Evolutionary conservation across 768 basidiomycete genomes (phyloP).

Genomic region (Xanthoconium purpureum): DNA sequence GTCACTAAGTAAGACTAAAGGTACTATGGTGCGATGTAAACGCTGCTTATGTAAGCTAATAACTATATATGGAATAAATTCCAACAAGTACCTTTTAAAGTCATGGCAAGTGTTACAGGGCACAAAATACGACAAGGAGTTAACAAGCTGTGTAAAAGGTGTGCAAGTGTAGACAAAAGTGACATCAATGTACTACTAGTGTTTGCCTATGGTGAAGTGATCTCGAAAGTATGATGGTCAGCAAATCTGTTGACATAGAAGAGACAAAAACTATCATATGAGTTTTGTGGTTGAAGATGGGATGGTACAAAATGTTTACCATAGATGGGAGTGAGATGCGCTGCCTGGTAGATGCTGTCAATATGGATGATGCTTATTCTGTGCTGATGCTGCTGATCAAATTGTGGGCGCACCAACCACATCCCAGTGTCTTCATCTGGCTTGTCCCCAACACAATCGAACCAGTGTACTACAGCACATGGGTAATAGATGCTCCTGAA

Average conservation of each 20-base stretch:
- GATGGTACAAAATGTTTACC: not conserved
- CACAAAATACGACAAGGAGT: no score
- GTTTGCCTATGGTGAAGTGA: not conserved
- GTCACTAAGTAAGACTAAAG: no score
- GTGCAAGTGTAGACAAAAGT: no score
- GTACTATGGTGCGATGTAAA: no score
- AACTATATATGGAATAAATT: no score
- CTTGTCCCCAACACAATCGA: conserved; percentile 9
- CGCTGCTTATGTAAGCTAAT: no score
- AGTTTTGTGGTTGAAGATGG: not conserved
- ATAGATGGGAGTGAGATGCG: not conserved
- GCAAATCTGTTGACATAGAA: not conserved
- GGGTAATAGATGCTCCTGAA: conserved; percentile 1
- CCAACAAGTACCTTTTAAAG: no score
- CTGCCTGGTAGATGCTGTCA: not conserved
- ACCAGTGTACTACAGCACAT: conserved; percentile 25
- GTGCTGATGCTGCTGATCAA: not conserved
- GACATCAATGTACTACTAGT: no score
- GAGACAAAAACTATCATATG: not conserved
- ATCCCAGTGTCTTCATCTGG: conserved; percentile 28
- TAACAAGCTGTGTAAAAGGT: no score
- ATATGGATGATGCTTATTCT: not conserved
- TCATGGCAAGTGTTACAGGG: no score
- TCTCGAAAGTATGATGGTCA: not conserved
- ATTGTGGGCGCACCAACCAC: conserved; percentile 27